phyloP scores from a whole-genome alignment of 1,284 basidiomycete species.

The Rhizoctonia solani region DNA sequence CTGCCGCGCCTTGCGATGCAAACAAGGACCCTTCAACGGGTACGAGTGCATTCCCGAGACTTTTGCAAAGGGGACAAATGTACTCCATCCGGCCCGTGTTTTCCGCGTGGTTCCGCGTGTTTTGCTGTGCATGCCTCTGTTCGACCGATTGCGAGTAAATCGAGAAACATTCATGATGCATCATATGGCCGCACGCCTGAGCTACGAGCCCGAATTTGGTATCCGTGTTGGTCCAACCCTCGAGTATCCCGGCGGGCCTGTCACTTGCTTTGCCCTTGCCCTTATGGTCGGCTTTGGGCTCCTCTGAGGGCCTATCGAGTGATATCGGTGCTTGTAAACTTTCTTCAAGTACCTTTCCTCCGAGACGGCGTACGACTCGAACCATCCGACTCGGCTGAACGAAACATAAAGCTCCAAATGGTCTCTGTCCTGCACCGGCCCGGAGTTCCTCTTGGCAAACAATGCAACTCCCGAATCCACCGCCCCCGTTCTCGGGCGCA shows the following conservation, averaged over 20 bases:
- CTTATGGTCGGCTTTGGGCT: slow-evolving; percentile 6
- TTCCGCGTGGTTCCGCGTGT: slow-evolving; percentile 94
- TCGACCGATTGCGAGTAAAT: slow-evolving; percentile 87
- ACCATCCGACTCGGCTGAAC: slow-evolving; percentile 89
- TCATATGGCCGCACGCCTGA: slow-evolving; percentile 94
- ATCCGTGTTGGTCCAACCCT: slow-evolving; percentile 24
- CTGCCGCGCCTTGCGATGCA: slow-evolving; percentile 25
- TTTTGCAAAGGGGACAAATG: slow-evolving; percentile 98
- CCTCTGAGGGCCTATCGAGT: slow-evolving; percentile 56
- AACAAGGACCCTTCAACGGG: slow-evolving; percentile 54
- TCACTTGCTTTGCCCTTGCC: slow-evolving; percentile 29
- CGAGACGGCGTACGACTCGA: slow-evolving; percentile 57
- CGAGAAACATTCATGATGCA: slow-evolving; percentile 95
- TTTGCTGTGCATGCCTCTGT: slow-evolving; percentile 86
- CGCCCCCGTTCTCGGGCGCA: background rate
- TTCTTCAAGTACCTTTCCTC: slow-evolving; percentile 65
- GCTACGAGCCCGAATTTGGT: slow-evolving; percentile 85
- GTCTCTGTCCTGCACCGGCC: slow-evolving; percentile 55
- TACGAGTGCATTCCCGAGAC: slow-evolving; percentile 90
- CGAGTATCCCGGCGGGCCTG: background rate
- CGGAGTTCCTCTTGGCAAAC: slow-evolving; percentile 93
- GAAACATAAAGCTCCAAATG: slow-evolving; percentile 89
- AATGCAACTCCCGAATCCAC: slow-evolving; percentile 85
- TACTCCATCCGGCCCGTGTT: slow-evolving; percentile 91
- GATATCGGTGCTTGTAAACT: slow-evolving; percentile 66